These are phyloP conservation scores for Gossypium ekmanianum DNA, from an alignment of 345 rosid genomes.

Conservation along the genomic window DNA sequence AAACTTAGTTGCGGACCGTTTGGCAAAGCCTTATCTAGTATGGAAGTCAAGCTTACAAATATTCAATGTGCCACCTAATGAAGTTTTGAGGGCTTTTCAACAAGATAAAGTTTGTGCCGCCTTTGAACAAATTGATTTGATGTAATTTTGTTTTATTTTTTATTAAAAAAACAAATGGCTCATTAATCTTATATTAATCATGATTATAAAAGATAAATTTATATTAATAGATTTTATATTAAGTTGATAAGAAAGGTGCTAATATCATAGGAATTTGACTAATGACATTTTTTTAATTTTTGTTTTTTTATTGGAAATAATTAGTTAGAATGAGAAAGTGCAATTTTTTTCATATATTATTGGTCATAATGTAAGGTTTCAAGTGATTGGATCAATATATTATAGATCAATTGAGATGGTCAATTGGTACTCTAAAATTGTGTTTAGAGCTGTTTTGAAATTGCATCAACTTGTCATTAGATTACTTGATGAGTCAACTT, in stretches of 20 bases:
- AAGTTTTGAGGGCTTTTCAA: too few relatives aligned
- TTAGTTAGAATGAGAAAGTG: not conserved
- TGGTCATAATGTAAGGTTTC: not conserved
- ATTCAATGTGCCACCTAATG: too few relatives aligned
- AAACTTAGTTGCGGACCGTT: fast-evolving
- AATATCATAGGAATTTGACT: not conserved
- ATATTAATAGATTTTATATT: not conserved
- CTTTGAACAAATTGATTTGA: too few relatives aligned
- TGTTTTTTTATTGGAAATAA: not conserved
- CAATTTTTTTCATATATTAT: not conserved
- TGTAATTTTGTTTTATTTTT: too few relatives aligned
- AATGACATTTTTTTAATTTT: too few relatives aligned
- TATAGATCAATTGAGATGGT: not conserved
- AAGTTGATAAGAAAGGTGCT: too few relatives aligned
- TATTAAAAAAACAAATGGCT: not conserved
- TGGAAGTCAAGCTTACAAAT: too few relatives aligned
- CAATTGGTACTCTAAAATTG: not conserved
- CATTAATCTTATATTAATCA: too few relatives aligned
- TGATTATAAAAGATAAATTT: not conserved
- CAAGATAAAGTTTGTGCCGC: too few relatives aligned
- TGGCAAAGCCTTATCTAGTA: too few relatives aligned
- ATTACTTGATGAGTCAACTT: not conserved
- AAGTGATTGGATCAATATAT: not conserved
- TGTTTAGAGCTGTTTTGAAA: not conserved
- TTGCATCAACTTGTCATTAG: not conserved